Base-by-base conservation (phyloP, 2,329 filamentous ascomycete species). In the Diatrype stigma region DNA sequence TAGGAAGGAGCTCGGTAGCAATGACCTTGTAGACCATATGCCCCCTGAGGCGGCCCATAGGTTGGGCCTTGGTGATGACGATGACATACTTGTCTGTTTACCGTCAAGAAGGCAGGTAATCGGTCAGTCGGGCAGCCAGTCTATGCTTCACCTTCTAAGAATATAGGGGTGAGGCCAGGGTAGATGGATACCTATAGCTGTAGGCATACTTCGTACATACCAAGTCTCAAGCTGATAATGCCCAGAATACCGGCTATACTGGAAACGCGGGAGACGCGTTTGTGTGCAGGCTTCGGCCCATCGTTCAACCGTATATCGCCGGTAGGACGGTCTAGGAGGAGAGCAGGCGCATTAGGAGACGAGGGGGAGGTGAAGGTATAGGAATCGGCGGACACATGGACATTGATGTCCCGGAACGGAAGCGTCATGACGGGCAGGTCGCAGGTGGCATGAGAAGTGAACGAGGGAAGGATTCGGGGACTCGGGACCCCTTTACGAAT, bases 301-400 rank as follows among this genome's bases (percentile, higher is more conserved):
- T 96, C 88, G 63, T 86, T 87, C 53, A 99, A 79, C 54, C 91
- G 84, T 48, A 97, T 74, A 71, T 97, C 92, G 54, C 94, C 94
- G 14, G 91, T 94, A 10, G 94, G 94, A 49, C 94, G 84, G 65
- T 97, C 94, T 58, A 99, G 82, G 14, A 96, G 84, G 47, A 99
- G 79, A 10, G 90, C 90, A 14, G 90, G 90, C 26, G 92, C 87
- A 71, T 92, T 85, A 55, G 92, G 91, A 3, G 91, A 93, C 1
- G 94, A 97, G 26, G 94, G 94, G 26, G 94, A 99, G 37, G 90
- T 92, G 72, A 99, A 99, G 63, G 91, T 90, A 78, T 99, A 99
- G 67, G 94, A 87, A 63, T 93, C 90, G 63, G 89, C 80, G 48
- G 93, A 91, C 59, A 91, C 89, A 72, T 96, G 91, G 70, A 99